Evolutionary conservation across 1,139 yeast species (phyloP), one percentile per base, ranked within the genome.

Genomic region (Debaryomyces subglobosus): DNA sequence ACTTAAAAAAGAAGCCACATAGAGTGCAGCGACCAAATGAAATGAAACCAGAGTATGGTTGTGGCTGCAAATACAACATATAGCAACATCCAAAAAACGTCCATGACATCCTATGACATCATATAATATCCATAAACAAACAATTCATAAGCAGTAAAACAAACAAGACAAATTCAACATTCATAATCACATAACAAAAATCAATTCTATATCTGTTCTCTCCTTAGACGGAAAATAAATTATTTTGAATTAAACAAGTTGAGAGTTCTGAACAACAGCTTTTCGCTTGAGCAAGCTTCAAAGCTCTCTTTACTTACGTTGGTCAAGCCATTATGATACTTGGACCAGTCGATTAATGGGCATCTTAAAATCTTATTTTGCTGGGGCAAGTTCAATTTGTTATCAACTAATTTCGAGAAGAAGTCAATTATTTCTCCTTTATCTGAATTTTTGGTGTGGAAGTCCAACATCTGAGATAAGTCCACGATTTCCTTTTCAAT

Each of bases 281-380:
- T 55, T 18, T 62, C 63, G 30, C 42, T 38, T 23, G 33, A 44
- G 18, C 52, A 47, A 35, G 34, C 33, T n/a, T 51, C 52, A 42
- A 57, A 54, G 42, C 45, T 45, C 48, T 53, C 55, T 36, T 44
- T 48, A 21, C 53, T 43, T 30, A 57, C 53, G 43, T 51, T 47
- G 6, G 49, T 45, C 33, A 64, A 52, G 36, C 55, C 53, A 36
- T 48, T 46, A 40, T 54, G 60, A 53, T 72, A 72, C 48, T 66
- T 66, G 10, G 68, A 56, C 77, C 79, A 74, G 49, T 73, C 68
- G 10, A 76, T 60, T 23, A 57, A 49, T 2, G 81, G 80, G 37
- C 74, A 67, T 48, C 63, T 66, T 30, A 72, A 55, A 25, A 73
- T 63, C 51, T 62, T 64, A 36, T 61, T 60, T 43, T 72, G 79